Conservation (phyloP, 2,329 filamentous ascomycete genomes). For the Sporothrix protearum region DNA sequence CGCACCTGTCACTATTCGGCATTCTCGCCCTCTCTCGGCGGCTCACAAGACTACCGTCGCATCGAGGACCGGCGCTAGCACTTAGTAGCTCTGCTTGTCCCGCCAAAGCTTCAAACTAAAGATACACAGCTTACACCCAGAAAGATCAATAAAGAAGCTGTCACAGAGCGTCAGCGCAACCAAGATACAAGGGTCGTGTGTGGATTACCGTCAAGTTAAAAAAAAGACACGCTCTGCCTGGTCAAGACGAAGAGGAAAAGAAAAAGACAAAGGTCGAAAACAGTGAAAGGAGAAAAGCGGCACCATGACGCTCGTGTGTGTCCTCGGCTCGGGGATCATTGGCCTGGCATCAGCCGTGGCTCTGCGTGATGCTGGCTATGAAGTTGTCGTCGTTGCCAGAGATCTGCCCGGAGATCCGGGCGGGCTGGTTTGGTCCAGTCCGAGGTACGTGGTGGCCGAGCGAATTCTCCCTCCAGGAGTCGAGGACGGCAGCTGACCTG, state of each 20-base stretch:
- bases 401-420: slow-evolving; percentile 17
- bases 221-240: not conserved
- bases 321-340: slow-evolving; percentile 18
- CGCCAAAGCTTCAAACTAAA: not conserved
- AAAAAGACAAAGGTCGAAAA: too few relatives aligned
- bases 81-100: not conserved
- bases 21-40: not conserved
- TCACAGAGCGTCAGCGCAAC: not conserved
- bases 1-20: not conserved
- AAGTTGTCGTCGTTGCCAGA: slow-evolving; percentile 16
- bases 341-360: slow-evolving; percentile 6
- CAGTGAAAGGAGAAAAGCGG: not conserved
- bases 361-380: slow-evolving; percentile 15
- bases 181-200: not conserved
- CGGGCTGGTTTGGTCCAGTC: slow-evolving; percentile 16
- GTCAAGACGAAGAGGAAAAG: not conserved
- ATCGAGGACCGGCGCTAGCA: not conserved
- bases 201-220: not conserved
- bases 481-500: not conserved
- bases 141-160: not conserved
- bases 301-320: slow-evolving; percentile 14
- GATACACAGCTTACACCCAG: not conserved
- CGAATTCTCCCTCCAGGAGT: not conserved
- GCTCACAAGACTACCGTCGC: not conserved
- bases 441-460: not conserved